Conservation (phyloP, 495 filamentous ascomycete genomes). For the Aspergillus nidulans region DNA sequence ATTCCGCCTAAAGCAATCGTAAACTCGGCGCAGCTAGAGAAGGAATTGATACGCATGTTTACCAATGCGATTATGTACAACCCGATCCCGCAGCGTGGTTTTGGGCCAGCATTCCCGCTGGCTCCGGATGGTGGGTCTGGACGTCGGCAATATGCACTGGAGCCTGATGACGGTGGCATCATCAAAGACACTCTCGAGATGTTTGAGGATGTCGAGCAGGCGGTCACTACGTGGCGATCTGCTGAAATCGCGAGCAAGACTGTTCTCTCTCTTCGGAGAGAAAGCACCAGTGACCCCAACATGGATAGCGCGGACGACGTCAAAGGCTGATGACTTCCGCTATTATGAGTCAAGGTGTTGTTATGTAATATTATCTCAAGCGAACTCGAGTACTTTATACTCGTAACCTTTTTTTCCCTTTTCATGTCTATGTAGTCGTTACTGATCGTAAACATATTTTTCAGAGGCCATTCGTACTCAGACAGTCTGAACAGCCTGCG, state of each 20-base stretch:
- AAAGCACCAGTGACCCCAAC: conserved; percentile 40
- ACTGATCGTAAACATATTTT: background rate
- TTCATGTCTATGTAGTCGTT: background rate
- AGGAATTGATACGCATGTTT: conserved; percentile 96
- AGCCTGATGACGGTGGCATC: conserved; percentile 69
- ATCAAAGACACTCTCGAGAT: conserved; percentile 79
- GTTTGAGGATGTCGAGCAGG: conserved; percentile 71
- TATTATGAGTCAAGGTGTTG: conserved; percentile 23
- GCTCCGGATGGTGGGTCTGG: conserved; percentile 33
- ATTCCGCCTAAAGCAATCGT: conserved; percentile 87
- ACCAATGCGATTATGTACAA: conserved; percentile 99
- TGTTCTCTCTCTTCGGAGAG: conserved; percentile 37
- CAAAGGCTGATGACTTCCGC: conserved; percentile 23
- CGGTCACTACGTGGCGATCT: conserved; percentile 53
- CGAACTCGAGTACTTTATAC: background rate
- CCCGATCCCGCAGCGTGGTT: conserved; percentile 63
- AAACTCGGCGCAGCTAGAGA: conserved; percentile 90
- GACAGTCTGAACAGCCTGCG: conserved; percentile 14
- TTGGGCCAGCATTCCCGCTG: conserved; percentile 58
- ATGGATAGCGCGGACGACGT: conserved; percentile 40
- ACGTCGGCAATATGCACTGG: conserved; percentile 43
- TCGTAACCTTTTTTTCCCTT: background rate
- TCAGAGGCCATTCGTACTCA: background rate
- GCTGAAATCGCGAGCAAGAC: conserved; percentile 45
- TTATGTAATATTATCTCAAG: conserved; percentile 18